Percentiles rank a stretch among this genome's conserved stretches.
Conservation (phyloP, 23 red algal species). For the Gracilaria domingensis region DNA sequence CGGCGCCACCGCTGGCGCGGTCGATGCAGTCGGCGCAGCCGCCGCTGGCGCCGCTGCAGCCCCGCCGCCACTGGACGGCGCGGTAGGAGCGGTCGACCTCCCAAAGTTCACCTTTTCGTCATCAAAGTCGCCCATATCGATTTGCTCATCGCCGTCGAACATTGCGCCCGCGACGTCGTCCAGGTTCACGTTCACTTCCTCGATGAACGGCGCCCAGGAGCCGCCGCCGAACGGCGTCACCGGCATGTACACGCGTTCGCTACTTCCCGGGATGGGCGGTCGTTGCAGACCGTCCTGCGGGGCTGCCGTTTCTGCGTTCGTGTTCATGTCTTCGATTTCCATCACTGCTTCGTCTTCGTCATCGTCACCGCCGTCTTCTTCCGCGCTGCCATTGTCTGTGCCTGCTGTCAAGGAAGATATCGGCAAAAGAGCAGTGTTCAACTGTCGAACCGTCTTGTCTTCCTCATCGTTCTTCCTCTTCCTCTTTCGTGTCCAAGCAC, state of each 20-base stretch:
- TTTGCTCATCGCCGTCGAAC: constrained; percentile 34
- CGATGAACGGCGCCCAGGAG: constrained; percentile 32
- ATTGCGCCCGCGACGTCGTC: constrained; percentile 37
- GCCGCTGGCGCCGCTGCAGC: neutral
- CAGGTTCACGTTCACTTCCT: constrained; percentile 21
- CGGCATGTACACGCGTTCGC: constrained; percentile 53
- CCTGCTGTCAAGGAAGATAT: neutral
- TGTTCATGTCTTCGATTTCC: constrained; percentile 26
- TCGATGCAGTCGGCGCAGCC: neutral
- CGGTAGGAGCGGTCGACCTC: neutral
- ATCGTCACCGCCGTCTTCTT: constrained; percentile 23
- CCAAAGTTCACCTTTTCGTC: constrained; percentile 23
- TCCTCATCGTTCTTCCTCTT: neutral
- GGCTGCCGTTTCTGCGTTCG: constrained; percentile 29
- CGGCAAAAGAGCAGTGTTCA: neutral
- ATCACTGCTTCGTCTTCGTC: constrained; percentile 41
- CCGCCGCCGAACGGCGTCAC: constrained; percentile 26
- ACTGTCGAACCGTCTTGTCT: neutral
- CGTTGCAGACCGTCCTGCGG: constrained; percentile 52
- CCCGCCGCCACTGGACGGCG: too few species aligned
- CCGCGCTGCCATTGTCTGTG: neutral
- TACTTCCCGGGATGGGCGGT: constrained; percentile 65
- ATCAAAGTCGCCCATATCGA: constrained; percentile 44
- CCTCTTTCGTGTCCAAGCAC: constrained; percentile 56
- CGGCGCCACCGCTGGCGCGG: too few species aligned